Conservation (phyloP, 768 basidiomycete genomes). For the Phaeolepiota aurea region DNA sequence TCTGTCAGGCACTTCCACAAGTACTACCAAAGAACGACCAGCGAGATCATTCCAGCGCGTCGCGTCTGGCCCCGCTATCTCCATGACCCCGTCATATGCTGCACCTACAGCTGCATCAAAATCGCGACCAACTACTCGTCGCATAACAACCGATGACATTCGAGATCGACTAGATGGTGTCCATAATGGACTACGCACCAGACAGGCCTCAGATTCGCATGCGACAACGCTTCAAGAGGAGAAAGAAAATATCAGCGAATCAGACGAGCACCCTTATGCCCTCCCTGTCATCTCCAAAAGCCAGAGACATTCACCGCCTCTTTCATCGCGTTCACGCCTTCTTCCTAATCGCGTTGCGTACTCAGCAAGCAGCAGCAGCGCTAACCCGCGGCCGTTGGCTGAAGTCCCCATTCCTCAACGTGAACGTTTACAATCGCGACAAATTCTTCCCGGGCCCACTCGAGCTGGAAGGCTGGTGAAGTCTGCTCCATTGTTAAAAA, state of each 20-base stretch:
- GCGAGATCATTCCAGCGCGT: conserved; percentile 59
- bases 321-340: conserved; percentile 18
- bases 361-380: conserved; percentile 11
- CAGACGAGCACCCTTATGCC: conserved; percentile 25
- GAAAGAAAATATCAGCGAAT: conserved; percentile 39
- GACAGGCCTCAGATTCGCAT: conserved; percentile 19
- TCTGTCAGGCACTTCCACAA: conserved; percentile 22
- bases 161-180: conserved; percentile 14
- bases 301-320: conserved; percentile 24
- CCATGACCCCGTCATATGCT: conserved; percentile 21
- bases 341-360: conserved; percentile 16
- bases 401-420: conserved; percentile 27
- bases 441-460: conserved; percentile 33
- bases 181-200: conserved; percentile 13
- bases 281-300: conserved; percentile 14
- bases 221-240: conserved; percentile 35
- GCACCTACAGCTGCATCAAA: conserved; percentile 24
- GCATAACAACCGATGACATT: conserved; percentile 34
- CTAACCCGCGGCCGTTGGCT: conserved; percentile 16
- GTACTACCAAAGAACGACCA: conserved; percentile 18
- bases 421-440: conserved; percentile 22
- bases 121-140: conserved; percentile 26
- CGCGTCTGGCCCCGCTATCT: conserved; percentile 51
- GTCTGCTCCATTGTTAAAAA: conserved; percentile 18
- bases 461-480: conserved; percentile 46